A percentile compares a stretch with the other conserved stretches of the same genome.
Evolutionary conservation across 257 asterid genomes (phyloP).

Genomic region (Nicotiana tomentosiformis): DNA sequence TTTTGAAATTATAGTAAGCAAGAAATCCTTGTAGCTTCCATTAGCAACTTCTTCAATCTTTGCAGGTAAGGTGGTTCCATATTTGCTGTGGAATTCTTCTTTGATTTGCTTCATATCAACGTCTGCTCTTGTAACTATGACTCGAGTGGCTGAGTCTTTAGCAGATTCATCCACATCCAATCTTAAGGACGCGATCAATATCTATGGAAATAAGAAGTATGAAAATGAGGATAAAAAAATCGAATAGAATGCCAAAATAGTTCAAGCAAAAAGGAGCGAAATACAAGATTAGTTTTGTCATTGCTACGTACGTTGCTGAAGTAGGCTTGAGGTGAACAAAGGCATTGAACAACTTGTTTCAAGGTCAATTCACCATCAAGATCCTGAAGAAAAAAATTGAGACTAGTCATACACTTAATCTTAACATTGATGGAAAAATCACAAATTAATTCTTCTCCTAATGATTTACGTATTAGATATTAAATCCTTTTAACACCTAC

Average conservation of each 20-base stretch:
- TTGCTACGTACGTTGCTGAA: constrained; percentile 46
- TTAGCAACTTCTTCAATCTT: constrained; percentile 63
- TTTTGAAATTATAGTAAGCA: constrained; percentile 56
- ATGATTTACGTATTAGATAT: too few relatives aligned
- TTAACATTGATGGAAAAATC: too few relatives aligned
- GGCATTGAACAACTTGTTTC: constrained; percentile 56
- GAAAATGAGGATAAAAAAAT: background rate
- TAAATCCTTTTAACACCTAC: too few relatives aligned
- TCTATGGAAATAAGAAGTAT: constrained; percentile 16
- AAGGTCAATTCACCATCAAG: constrained; percentile 27
- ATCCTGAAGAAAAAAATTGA: constrained; percentile 34
- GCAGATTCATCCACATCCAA: constrained; percentile 42
- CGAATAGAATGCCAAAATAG: too few relatives aligned
- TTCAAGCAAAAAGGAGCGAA: background rate
- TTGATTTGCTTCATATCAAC: constrained; percentile 65
- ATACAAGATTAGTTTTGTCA: background rate
- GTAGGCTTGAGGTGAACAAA: constrained; percentile 49
- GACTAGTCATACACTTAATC: background rate
- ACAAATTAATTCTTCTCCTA: too few relatives aligned
- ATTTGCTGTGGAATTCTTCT: constrained; percentile 35
- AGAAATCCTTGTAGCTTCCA: constrained; percentile 73
- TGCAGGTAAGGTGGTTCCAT: constrained; percentile 34
- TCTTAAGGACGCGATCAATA: constrained; percentile 43
- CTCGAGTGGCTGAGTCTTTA: constrained; percentile 58
- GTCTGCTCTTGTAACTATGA: constrained; percentile 67